Evolutionary conservation across 2,329 filamentous ascomycete species (phyloP).

Genomic region (Hirsutella minnesotensis): DNA sequence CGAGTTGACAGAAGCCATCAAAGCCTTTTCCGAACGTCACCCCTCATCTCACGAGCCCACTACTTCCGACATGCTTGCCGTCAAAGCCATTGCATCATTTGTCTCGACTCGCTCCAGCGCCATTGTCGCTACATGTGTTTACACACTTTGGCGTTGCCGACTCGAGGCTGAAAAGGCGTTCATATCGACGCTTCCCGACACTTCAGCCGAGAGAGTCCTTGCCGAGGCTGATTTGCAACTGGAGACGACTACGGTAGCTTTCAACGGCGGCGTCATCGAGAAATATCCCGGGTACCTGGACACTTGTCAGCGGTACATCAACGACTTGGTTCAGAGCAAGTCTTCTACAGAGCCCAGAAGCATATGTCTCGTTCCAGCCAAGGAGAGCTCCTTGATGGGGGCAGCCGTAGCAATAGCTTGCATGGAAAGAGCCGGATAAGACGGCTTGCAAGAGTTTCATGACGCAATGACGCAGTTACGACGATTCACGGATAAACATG

Average conservation of each 20-base stretch:
- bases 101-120: constrained; percentile 47
- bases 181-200: constrained; percentile 15
- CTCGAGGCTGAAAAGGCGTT: constrained; percentile 31
- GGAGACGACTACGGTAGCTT: constrained; percentile 51
- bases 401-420: constrained; percentile 58
- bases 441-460: no score
- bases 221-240: constrained; percentile 39
- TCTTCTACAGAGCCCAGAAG: constrained; percentile 23
- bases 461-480: no score
- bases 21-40: constrained; percentile 37
- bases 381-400: constrained; percentile 64
- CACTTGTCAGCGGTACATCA: constrained; percentile 50
- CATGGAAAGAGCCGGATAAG: constrained; percentile 11
- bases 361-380: constrained; percentile 54
- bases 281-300: constrained; percentile 59
- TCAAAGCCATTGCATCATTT: constrained; percentile 40
- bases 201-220: constrained; percentile 25
- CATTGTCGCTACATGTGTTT: constrained; percentile 45
- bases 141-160: constrained; percentile 46
- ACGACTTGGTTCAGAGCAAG: constrained; percentile 37
- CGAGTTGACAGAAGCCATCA: constrained; percentile 29
- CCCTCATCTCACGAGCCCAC: constrained; percentile 30
- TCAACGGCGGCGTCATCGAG: constrained; percentile 70
- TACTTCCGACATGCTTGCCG: constrained; percentile 34
- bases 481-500: no score